Percentiles rank a stretch among this genome's conserved stretches.
phyloP scores from a whole-genome alignment of 1,284 basidiomycete species.

The Stygiomarasmius scandens region DNA sequence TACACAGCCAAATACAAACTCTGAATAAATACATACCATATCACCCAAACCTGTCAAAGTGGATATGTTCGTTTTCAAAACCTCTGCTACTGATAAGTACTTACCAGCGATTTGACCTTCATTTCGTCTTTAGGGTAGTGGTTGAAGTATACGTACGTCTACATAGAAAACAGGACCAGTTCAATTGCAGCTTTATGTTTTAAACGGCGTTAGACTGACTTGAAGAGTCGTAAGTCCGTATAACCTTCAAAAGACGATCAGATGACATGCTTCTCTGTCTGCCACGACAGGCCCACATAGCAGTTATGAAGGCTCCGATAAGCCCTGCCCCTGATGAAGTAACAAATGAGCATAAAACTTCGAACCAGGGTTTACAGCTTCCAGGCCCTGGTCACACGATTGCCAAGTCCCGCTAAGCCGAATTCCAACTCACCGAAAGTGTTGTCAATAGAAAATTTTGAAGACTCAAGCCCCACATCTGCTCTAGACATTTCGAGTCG shows the following conservation, averaged over 20 bases:
- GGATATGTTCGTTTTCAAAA: no score
- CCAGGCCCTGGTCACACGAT: no score
- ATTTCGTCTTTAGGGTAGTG: conserved; percentile 23
- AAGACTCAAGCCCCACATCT: not conserved
- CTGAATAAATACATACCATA: conserved; percentile 14
- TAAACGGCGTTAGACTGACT: not conserved
- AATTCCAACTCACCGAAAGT: not conserved
- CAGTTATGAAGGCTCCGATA: conserved; percentile 7
- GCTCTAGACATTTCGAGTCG: no score
- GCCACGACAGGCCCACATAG: not conserved
- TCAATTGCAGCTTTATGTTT: not conserved
- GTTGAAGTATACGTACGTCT: conserved; percentile 27
- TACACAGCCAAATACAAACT: not conserved
- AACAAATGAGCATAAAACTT: not conserved
- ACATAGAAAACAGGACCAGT: not conserved
- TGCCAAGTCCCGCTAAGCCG: not conserved
- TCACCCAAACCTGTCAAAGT: conserved; percentile 11
- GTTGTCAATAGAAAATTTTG: not conserved
- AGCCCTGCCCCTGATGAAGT: conserved; percentile 6
- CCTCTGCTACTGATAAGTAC: no score
- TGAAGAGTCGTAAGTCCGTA: conserved; percentile 12
- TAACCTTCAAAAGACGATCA: conserved; percentile 1
- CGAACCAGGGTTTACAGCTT: no score
- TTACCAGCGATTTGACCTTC: conserved; percentile 18
- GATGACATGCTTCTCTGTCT: not conserved